Evolutionary conservation across 345 rosid species (phyloP).

Genomic region (Salix brachista): DNA sequence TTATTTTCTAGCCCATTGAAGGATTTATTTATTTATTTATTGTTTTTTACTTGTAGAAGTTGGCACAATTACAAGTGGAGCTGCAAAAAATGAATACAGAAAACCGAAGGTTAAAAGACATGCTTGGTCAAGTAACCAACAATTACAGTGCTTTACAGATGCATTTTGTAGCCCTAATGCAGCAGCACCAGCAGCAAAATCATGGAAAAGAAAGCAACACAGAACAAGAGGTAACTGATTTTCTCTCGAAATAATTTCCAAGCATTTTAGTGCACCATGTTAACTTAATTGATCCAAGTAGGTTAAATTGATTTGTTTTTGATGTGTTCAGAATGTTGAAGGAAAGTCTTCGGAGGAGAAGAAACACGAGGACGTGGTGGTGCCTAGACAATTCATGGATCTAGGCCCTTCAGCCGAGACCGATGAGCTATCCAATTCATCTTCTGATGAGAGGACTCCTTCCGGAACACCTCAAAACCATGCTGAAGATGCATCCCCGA

Average conservation of each 20-base stretch:
- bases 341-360: conserved; percentile 38
- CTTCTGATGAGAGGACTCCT: conserved; percentile 72
- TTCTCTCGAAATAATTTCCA: neutral
- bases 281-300: neutral
- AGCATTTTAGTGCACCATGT: neutral
- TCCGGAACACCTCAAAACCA: conserved; percentile 44
- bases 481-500: conserved; percentile 22
- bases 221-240: conserved; percentile 34
- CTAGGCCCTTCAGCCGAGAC: conserved; percentile 45
- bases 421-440: conserved; percentile 49
- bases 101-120: conserved; percentile 66
- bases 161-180: conserved; percentile 63
- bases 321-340: conserved; percentile 36
- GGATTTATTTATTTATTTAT: neutral
- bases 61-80: conserved; percentile 58
- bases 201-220: conserved; percentile 24
- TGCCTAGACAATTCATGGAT: conserved; percentile 67
- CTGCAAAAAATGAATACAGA: conserved; percentile 64
- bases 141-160: conserved; percentile 61
- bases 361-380: conserved; percentile 32
- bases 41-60: conserved; percentile 27
- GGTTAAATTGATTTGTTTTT: neutral
- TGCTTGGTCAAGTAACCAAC: conserved; percentile 66
- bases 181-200: conserved; percentile 35
- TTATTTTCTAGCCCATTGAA: neutral